These are phyloP conservation scores for Acarospora socialis DNA, from an alignment of 2,329 filamentous ascomycete species.

Conservation along the genomic window DNA sequence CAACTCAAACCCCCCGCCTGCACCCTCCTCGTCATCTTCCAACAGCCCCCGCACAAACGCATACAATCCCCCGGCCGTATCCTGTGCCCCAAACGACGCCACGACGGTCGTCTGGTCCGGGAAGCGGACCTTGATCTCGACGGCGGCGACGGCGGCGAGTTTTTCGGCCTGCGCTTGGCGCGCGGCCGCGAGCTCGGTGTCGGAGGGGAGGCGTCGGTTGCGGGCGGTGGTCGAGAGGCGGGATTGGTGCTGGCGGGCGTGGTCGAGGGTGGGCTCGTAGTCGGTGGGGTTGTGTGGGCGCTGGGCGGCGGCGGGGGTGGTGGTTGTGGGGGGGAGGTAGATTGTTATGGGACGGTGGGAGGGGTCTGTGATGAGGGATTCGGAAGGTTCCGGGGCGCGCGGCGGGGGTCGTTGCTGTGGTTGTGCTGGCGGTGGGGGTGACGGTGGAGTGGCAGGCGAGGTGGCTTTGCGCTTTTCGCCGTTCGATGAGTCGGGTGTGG, in stretches of 20 bases:
- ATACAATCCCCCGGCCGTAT: constrained; percentile 61
- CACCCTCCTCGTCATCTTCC: constrained; percentile 39
- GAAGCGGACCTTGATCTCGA: constrained; percentile 70
- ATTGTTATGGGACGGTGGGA: constrained; percentile 47
- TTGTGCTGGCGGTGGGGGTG: constrained; percentile 10
- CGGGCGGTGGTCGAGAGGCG: constrained; percentile 46
- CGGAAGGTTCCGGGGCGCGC: constrained; percentile 3
- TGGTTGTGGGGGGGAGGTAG: constrained; percentile 61
- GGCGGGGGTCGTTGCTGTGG: constrained; percentile 10
- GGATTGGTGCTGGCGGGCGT: constrained; percentile 60
- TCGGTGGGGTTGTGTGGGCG: constrained; percentile 55
- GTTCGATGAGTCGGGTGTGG: background rate
- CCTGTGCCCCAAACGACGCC: constrained; percentile 51
- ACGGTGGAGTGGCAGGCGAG: constrained; percentile 1
- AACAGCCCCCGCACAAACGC: constrained; percentile 60
- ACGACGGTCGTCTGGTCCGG: constrained; percentile 72
- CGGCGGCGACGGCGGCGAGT: constrained; percentile 49
- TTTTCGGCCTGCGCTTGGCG: constrained; percentile 51
- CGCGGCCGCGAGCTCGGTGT: constrained; percentile 63
- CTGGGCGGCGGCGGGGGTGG: constrained; percentile 61
- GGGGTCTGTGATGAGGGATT: constrained; percentile 7
- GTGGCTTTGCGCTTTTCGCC: background rate
- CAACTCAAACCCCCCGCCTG: background rate
- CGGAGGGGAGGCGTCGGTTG: constrained; percentile 67
- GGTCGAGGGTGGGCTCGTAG: constrained; percentile 61